Percentiles rank a stretch among this genome's conserved stretches.
phyloP scores from a whole-genome alignment of 2,329 filamentous ascomycete species.

The Thermothelomyces thermophilus region DNA sequence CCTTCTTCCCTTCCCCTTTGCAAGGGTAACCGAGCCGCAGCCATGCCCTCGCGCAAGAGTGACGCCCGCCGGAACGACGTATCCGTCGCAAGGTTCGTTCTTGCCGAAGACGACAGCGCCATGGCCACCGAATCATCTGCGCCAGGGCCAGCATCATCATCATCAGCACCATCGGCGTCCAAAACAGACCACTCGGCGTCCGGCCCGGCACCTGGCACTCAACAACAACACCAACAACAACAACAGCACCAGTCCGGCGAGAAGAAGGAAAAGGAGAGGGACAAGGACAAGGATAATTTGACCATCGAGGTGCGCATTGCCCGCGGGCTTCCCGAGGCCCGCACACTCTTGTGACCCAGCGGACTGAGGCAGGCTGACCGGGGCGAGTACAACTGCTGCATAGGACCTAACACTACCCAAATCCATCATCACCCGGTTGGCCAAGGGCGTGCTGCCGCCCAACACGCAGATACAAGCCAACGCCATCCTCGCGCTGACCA shows the following conservation, averaged over 20 bases:
- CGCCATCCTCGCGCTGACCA: slow-evolving; percentile 70
- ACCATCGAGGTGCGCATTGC: slow-evolving; percentile 46
- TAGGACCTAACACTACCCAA: slow-evolving; percentile 67
- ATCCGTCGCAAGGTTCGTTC: slow-evolving; percentile 40
- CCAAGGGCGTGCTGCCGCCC: slow-evolving; percentile 71
- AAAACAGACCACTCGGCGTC: slow-evolving; percentile 23
- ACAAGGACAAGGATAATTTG: slow-evolving; percentile 30
- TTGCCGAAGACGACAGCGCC: slow-evolving; percentile 35
- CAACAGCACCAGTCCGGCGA: slow-evolving; percentile 18
- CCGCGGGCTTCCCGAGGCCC: too few relatives aligned
- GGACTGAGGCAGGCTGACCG: slow-evolving; percentile 13
- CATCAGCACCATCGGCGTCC: slow-evolving; percentile 11
- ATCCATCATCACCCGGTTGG: slow-evolving; percentile 71
- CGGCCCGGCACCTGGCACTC: slow-evolving; percentile 19
- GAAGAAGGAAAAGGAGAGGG: slow-evolving; percentile 21
- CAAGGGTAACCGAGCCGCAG: too few relatives aligned
- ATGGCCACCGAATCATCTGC: slow-evolving; percentile 16
- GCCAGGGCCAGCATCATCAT: slow-evolving; percentile 6
- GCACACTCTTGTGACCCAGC: neutral
- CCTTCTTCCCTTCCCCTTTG: too few relatives aligned
- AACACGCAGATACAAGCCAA: slow-evolving; percentile 82
- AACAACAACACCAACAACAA: slow-evolving; percentile 20
- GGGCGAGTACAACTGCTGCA: neutral
- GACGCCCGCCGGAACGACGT: slow-evolving; percentile 40
- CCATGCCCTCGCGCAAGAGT: slow-evolving; percentile 53